Conservation (phyloP, 2,329 filamentous ascomycete genomes). For the Trichophyton equinum region DNA sequence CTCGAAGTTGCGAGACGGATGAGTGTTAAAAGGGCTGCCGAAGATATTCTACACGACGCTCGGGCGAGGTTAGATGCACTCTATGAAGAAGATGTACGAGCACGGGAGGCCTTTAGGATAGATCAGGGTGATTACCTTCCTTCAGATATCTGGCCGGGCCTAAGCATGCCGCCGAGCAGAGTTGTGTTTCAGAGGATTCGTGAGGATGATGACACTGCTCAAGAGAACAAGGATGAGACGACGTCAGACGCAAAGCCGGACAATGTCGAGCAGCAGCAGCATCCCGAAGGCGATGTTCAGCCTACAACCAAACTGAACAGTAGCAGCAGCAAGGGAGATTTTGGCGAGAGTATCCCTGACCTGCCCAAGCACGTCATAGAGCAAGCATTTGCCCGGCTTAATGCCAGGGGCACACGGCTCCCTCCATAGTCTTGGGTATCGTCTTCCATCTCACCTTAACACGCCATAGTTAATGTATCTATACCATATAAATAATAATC, state of each 20-base stretch:
- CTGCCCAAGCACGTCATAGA: constrained; percentile 33
- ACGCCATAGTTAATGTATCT: neutral
- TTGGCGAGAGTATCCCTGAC: constrained; percentile 25
- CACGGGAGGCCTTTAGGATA: constrained; percentile 64
- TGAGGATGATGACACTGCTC: constrained; percentile 20
- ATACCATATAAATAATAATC: neutral
- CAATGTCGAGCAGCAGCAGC: too few relatives aligned
- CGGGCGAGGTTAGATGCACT: constrained; percentile 64
- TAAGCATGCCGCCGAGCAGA: constrained; percentile 46
- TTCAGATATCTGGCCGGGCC: constrained; percentile 72
- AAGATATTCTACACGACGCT: constrained; percentile 63
- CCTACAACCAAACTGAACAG: neutral
- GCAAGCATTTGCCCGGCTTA: constrained; percentile 30
- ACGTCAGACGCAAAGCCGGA: neutral
- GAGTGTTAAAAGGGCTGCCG: constrained; percentile 59
- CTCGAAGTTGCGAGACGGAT: constrained; percentile 70
- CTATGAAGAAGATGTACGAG: constrained; percentile 56
- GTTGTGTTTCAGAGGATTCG: constrained; percentile 29
- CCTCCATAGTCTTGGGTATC: neutral
- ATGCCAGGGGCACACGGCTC: constrained; percentile 9
- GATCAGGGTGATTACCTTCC: constrained; percentile 81
- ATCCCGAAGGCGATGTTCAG: neutral
- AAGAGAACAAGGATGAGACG: constrained; percentile 1
- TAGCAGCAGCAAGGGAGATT: neutral
- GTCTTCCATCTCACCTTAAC: neutral